Conservation (phyloP, 306 rosid genomes). For the Comarum palustre region DNA sequence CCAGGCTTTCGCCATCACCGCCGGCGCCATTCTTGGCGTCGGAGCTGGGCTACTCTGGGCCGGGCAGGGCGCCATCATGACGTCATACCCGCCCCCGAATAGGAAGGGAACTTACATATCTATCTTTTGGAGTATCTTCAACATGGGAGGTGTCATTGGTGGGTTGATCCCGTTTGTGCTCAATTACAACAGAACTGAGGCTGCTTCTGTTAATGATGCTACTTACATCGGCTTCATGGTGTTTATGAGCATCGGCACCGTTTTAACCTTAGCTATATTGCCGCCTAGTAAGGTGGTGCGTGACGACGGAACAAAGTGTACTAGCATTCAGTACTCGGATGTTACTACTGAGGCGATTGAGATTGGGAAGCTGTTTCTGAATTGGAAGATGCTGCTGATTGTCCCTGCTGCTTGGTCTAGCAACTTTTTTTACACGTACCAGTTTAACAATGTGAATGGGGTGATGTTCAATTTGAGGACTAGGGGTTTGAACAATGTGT, state of each 20-base stretch:
- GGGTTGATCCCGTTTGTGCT: slow-evolving; percentile 71
- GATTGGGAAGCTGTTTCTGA: slow-evolving; percentile 49
- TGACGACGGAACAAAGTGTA: slow-evolving; percentile 64
- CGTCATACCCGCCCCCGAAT: slow-evolving; percentile 72
- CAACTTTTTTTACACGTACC: slow-evolving; percentile 79
- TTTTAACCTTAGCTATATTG: slow-evolving; percentile 51
- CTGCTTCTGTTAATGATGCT: slow-evolving; percentile 72
- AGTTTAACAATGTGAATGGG: slow-evolving; percentile 74
- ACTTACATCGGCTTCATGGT: slow-evolving; percentile 85
- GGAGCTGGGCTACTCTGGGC: slow-evolving; percentile 96
- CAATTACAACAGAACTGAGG: slow-evolving; percentile 48
- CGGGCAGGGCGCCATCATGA: slow-evolving; percentile 86
- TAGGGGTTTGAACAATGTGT: slow-evolving; percentile 81
- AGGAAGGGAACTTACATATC: slow-evolving; percentile 85
- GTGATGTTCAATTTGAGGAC: slow-evolving; percentile 68
- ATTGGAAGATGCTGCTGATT: slow-evolving; percentile 83
- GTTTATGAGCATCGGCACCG: slow-evolving; percentile 60
- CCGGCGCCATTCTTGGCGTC: slow-evolving; percentile 69
- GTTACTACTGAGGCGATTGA: slow-evolving; percentile 44
- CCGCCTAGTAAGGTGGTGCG: slow-evolving; percentile 70
- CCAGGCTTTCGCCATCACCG: slow-evolving; percentile 51
- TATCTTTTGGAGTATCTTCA: slow-evolving; percentile 86
- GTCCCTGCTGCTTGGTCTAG: slow-evolving; percentile 84
- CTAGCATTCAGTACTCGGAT: slow-evolving; percentile 56
- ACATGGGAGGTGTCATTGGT: slow-evolving; percentile 89